phyloP scores from a whole-genome alignment of 2,329 filamentous ascomycete genomes.

The Xylariales sp. region DNA sequence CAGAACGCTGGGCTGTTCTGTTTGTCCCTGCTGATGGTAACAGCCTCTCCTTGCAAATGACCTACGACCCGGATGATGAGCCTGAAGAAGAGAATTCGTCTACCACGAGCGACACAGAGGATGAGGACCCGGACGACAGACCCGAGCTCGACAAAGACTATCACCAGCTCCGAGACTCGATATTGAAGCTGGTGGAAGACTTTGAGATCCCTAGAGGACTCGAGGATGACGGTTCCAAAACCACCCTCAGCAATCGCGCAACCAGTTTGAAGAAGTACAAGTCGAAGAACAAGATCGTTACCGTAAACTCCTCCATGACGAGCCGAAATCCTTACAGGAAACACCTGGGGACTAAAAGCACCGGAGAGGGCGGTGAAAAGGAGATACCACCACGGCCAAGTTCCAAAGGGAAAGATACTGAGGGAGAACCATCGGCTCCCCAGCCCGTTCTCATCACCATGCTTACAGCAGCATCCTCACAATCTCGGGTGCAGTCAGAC shows the following conservation, averaged over 20 bases:
- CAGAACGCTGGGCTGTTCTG: constrained; percentile 77
- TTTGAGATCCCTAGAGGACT: constrained; percentile 72
- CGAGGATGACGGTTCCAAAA: constrained; percentile 53
- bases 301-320: constrained; percentile 43
- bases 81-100: constrained; percentile 59
- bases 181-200: constrained; percentile 75
- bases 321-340: constrained; percentile 57
- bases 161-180: constrained; percentile 74
- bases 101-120: constrained; percentile 55
- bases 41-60: constrained; percentile 66
- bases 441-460: constrained; percentile 60
- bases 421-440: constrained; percentile 34
- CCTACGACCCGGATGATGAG: constrained; percentile 64
- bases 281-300: constrained; percentile 55
- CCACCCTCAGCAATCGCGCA: constrained; percentile 68
- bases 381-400: constrained; percentile 21
- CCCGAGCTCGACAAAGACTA: constrained; percentile 73
- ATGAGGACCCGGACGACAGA: constrained; percentile 56
- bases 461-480: constrained; percentile 71
- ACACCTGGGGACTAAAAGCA: no score
- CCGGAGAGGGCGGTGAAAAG: constrained; percentile 21
- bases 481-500: constrained; percentile 74
- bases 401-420: constrained; percentile 16
- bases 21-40: constrained; percentile 73
- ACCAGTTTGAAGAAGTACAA: constrained; percentile 56